Evolutionary conservation across 2,329 filamentous ascomycete species (phyloP).

Genomic region (Sarocladium kiliense): DNA sequence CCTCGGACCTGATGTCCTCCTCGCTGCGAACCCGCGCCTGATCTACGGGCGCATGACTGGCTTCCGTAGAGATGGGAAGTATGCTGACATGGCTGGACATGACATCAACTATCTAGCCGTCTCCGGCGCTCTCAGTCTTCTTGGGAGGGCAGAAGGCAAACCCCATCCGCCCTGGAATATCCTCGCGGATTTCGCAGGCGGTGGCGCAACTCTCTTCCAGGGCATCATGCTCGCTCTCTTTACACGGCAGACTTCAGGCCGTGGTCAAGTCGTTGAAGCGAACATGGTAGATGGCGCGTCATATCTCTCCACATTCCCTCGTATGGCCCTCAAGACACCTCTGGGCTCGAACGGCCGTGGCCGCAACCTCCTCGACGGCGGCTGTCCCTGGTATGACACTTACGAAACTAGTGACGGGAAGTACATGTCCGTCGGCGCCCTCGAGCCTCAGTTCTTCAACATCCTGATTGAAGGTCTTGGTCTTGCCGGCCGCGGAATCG

Average conservation of each 20-base stretch:
- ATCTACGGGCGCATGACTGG: slow-evolving; percentile 85
- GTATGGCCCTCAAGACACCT: slow-evolving; percentile 59
- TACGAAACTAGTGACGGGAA: slow-evolving; percentile 77
- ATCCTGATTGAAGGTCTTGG: slow-evolving; percentile 62
- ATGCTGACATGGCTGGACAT: slow-evolving; percentile 84
- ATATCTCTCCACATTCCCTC: slow-evolving; percentile 73
- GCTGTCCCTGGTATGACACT: slow-evolving; percentile 82
- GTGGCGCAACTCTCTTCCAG: slow-evolving; percentile 74
- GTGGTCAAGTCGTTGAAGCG: slow-evolving; percentile 85
- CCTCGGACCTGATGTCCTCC: slow-evolving; percentile 65
- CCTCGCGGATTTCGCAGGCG: slow-evolving; percentile 86
- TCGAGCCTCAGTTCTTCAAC: slow-evolving; percentile 82
- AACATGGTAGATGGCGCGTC: slow-evolving; percentile 93
- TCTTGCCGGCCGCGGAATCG: slow-evolving; percentile 46
- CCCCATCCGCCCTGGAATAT: slow-evolving; percentile 81
- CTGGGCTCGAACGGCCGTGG: slow-evolving; percentile 63
- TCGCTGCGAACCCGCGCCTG: slow-evolving; percentile 64
- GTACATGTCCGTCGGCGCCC: slow-evolving; percentile 82
- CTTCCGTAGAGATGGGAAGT: slow-evolving; percentile 81
- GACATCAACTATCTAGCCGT: slow-evolving; percentile 97
- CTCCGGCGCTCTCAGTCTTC: slow-evolving; percentile 69
- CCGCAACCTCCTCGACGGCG: slow-evolving; percentile 75
- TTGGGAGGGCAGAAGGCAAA: slow-evolving; percentile 64
- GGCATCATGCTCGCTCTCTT: slow-evolving; percentile 79
- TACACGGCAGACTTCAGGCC: slow-evolving; percentile 55